phyloP scores from a whole-genome alignment of 805 yeast genomes.

The Hanseniaspora taiwanica region DNA sequence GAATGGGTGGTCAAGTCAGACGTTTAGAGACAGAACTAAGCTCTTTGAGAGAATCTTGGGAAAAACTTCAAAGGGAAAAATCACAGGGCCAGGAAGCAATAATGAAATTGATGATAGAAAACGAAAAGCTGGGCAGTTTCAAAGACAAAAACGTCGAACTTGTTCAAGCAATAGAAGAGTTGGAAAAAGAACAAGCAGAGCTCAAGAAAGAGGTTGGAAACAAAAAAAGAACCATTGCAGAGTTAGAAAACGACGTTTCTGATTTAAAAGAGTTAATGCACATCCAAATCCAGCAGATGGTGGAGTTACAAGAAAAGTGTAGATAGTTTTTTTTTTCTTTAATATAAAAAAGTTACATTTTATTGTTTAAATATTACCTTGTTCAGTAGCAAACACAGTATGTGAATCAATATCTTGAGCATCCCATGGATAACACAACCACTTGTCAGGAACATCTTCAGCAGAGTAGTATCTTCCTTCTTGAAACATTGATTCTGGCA shows the following conservation, averaged over 20 bases:
- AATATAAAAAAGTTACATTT: background rate
- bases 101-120: constrained; percentile 40
- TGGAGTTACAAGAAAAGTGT: constrained; percentile 37
- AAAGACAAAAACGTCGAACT: constrained; percentile 24
- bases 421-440: constrained; percentile 93
- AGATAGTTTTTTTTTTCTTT: constrained; percentile 5
- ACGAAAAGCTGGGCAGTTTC: constrained; percentile 30
- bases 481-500: constrained; percentile 49
- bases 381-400: constrained; percentile 47
- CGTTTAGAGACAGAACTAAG: constrained; percentile 68
- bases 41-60: constrained; percentile 50
- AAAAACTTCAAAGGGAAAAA: constrained; percentile 40
- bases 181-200: constrained; percentile 36
- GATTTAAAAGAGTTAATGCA: constrained; percentile 79
- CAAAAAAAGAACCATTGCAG: constrained; percentile 74
- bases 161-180: constrained; percentile 20
- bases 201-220: constrained; percentile 67
- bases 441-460: constrained; percentile 56
- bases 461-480: constrained; percentile 63
- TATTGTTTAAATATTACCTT: constrained; percentile 45
- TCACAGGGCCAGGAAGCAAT: constrained; percentile 59
- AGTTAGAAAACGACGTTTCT: constrained; percentile 72
- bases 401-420: constrained; percentile 70
- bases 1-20: constrained; percentile 63
- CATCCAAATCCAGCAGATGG: constrained; percentile 78